Evolutionary conservation across 2,329 filamentous ascomycete species (phyloP).

Genomic region (Aspergillus phoenicis): DNA sequence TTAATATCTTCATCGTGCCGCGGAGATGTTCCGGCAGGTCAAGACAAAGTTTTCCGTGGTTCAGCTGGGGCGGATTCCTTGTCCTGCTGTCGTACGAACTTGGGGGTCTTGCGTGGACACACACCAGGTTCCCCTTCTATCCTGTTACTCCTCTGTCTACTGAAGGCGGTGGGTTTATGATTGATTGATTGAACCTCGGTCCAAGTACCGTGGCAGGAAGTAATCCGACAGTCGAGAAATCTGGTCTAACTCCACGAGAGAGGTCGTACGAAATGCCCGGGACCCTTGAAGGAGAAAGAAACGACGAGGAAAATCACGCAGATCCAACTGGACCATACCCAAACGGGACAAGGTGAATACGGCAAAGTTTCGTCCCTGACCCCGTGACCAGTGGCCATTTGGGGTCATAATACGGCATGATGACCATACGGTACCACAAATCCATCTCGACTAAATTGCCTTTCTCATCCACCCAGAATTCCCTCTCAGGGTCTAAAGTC

Average conservation of each 20-base stretch:
- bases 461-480: slow-evolving; percentile 1
- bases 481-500: neutral
- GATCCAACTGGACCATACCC: neutral
- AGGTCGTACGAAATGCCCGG: no score
- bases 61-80: slow-evolving; percentile 11
- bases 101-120: no score
- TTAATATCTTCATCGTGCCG: slow-evolving; percentile 4
- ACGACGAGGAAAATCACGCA: neutral
- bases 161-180: neutral
- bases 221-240: no score
- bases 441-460: slow-evolving; percentile 14
- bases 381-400: neutral
- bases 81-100: slow-evolving; percentile 2
- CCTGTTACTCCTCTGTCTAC: no score
- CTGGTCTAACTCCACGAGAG: no score
- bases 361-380: neutral
- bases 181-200: neutral
- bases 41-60: slow-evolving; percentile 6
- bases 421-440: slow-evolving; percentile 6
- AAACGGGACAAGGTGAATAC: neutral
- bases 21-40: slow-evolving; percentile 12
- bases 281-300: no score
- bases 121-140: no score
- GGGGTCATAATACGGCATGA: neutral
- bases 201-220: neutral